Evolutionary conservation across 1,139 yeast species (phyloP).

Genomic region (Geotrichum histeridarum): DNA sequence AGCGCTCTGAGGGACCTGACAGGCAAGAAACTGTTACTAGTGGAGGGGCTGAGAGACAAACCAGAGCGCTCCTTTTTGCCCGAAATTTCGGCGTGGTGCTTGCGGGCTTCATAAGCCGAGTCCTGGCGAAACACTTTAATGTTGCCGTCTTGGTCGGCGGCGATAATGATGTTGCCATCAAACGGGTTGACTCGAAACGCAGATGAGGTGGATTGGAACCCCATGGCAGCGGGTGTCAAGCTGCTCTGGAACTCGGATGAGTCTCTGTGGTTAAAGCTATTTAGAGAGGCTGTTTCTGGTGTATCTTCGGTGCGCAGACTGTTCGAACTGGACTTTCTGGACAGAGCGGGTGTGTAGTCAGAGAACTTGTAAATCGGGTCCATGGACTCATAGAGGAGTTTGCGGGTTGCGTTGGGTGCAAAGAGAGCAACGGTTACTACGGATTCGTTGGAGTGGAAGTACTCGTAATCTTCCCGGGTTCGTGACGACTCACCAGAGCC

Average conservation of each 20-base stretch:
- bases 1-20: not conserved
- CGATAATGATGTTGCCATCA: conserved; percentile 52
- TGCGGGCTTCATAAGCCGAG: conserved; percentile 44
- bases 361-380: conserved; percentile 71
- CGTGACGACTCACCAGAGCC: conserved; percentile 20
- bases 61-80: not conserved
- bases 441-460: conserved; percentile 73
- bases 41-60: conserved; percentile 7
- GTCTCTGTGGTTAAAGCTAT: not conserved
- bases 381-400: conserved; percentile 62
- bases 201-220: too few relatives aligned
- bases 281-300: not conserved
- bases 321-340: not conserved
- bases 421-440: conserved; percentile 70
- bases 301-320: not conserved
- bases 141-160: conserved; percentile 69
- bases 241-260: not conserved
- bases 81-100: conserved; percentile 13
- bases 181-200: conserved; percentile 15
- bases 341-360: conserved; percentile 32
- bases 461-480: conserved; percentile 41
- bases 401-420: conserved; percentile 72
- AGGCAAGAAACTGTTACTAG: not conserved
- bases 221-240: too few relatives aligned
- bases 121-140: conserved; percentile 80